Evolutionary conservation across 1,284 basidiomycete genomes (phyloP).

Genomic region (Golubevia pallescens): DNA sequence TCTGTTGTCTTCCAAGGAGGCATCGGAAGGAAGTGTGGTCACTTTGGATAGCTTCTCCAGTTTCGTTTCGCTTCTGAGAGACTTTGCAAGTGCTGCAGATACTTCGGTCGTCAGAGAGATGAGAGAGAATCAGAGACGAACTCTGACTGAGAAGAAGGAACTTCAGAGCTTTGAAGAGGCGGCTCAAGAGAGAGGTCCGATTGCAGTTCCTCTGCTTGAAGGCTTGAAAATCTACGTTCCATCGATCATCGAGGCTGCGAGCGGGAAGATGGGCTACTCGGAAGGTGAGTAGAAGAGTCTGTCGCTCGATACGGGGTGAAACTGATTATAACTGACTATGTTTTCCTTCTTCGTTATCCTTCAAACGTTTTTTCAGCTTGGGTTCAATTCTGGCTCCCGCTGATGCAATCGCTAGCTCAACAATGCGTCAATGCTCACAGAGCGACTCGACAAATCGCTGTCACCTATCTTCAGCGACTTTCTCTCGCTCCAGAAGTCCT

Average conservation of each 20-base stretch:
- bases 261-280: neutral
- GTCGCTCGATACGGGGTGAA: neutral
- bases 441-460: slow-evolving; percentile 35
- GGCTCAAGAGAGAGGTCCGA: slow-evolving; percentile 20
- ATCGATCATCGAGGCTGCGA: slow-evolving; percentile 16
- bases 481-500: slow-evolving; percentile 29
- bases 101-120: neutral
- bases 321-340: neutral
- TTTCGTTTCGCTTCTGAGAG: slow-evolving; percentile 37
- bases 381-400: slow-evolving; percentile 48
- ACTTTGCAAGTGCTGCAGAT: slow-evolving; percentile 23
- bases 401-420: slow-evolving; percentile 36
- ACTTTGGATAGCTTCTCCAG: slow-evolving; percentile 37
- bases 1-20: neutral
- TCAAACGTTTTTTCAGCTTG: slow-evolving; percentile 23
- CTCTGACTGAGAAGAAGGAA: slow-evolving; percentile 61
- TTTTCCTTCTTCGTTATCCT: too few relatives aligned
- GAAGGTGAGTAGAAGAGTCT: neutral
- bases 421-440: slow-evolving; percentile 53
- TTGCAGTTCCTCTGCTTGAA: slow-evolving; percentile 40
- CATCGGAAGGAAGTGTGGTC: slow-evolving; percentile 4
- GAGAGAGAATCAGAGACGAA: slow-evolving; percentile 11
- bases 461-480: slow-evolving; percentile 38
- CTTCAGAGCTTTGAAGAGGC: slow-evolving; percentile 49
- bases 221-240: slow-evolving; percentile 29